Evolutionary conservation across 495 filamentous ascomycete genomes (phyloP), one percentile per base, ranked within the genome.

Genomic region (Neurospora sp.): DNA sequence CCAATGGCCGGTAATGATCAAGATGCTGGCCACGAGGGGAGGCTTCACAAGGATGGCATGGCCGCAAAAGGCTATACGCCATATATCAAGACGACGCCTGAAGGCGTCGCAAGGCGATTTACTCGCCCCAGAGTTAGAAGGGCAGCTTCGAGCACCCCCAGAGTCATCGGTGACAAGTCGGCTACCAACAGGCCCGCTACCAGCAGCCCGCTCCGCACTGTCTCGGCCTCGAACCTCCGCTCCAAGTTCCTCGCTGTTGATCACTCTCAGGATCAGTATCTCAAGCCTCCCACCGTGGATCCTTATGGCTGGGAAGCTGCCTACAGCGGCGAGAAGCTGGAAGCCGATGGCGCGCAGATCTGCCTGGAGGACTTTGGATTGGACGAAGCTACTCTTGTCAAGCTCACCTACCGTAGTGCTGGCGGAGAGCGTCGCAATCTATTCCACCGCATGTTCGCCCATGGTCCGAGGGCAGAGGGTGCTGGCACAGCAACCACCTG

Each of bases 241-340:
- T 79, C 80, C 59, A 81, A 85, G 61, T 78, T 78, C 6, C 72
- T 76, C 18, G 53, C 53, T 18, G 1, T 65, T 27, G 53, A 65
- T 35, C 53, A 37, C 31, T 65, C 53, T 35, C 53, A 77, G 3
- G 16, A 71, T 20, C 75, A 74, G 35, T 75, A 73, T n/a, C 75
- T 73, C 70, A 40, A 75, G 39, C 74, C 69, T 68, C 76, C 78
- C 2, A 79, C 78, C 9, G 78, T 82, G 22, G 84, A 86, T 72
- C 74, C 78, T 8, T 86, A 86, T 42, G 84, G 84, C n/a, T 86
- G 84, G 84, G 84, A 86, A 69, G 83, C 81, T 14, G 83, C 53
- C 27, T 65, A 65, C 14, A 27, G 53, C 53, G 53, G 53, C 53
- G 53, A 65, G 53, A 65, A 83, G 76, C 77, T 84, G 7, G 76